Evolutionary conservation across 1,284 basidiomycete species (phyloP).

Genomic region (Afroboletus lepidellus): DNA sequence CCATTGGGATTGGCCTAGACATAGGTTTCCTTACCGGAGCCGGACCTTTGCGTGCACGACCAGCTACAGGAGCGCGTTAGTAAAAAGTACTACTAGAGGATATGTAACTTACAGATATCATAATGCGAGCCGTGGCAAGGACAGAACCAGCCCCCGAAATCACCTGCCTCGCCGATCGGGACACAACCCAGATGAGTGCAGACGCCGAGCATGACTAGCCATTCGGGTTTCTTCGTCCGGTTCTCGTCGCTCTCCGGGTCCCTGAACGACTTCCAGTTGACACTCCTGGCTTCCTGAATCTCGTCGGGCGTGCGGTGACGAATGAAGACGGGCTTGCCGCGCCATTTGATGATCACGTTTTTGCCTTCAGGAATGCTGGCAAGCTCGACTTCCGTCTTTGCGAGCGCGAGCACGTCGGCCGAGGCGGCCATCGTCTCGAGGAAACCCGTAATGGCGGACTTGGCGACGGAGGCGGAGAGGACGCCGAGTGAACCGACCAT

Average conservation of each 20-base stretch:
- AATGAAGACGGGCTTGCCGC: constrained; percentile 99
- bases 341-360: constrained; percentile 98
- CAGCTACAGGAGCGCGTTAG: constrained; percentile 51
- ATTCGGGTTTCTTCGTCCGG: constrained; percentile 93
- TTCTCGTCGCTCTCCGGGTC: constrained; percentile 92
- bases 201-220: constrained; percentile 96
- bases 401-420: constrained; percentile 95
- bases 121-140: constrained; percentile 99
- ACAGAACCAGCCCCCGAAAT: constrained; percentile 99
- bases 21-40: constrained; percentile 66
- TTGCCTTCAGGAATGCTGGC: constrained; percentile 93
- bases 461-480: constrained; percentile 91
- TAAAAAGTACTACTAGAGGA: constrained; percentile 4
- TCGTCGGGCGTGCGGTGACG: constrained; percentile 92
- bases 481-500: constrained; percentile 97
- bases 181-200: constrained; percentile 99
- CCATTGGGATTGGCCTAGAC: constrained; percentile 1
- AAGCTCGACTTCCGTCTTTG: constrained; percentile 97
- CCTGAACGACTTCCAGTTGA: constrained; percentile 85
- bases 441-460: constrained; percentile 93
- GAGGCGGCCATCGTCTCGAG: constrained; percentile 95
- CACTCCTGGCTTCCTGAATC: constrained; percentile 88
- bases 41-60: constrained; percentile 93
- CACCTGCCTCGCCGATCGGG: constrained; percentile 96
- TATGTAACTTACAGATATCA: constrained; percentile 72